Conservation (phyloP, 768 basidiomycete genomes). For the Kwoniella newhampshirensis region DNA sequence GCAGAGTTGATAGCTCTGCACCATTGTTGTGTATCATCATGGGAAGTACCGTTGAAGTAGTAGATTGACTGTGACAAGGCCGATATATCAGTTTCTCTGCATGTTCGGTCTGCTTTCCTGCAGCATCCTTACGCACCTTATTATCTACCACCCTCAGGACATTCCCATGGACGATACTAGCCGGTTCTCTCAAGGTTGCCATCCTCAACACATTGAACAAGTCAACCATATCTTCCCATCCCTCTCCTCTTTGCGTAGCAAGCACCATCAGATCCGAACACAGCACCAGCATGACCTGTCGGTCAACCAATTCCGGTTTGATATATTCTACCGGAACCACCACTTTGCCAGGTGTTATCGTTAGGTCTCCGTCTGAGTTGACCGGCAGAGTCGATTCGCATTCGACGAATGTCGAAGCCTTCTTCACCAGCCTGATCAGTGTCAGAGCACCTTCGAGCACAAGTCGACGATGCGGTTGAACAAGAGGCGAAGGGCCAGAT, state of each 20-base stretch:
- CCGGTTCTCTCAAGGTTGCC: conserved; percentile 88
- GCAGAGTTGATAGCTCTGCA: conserved; percentile 46
- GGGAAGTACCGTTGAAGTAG: conserved; percentile 38
- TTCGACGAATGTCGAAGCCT: conserved; percentile 76
- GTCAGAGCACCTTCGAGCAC: conserved; percentile 87
- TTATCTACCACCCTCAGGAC: conserved; percentile 51
- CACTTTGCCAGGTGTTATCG: conserved; percentile 62
- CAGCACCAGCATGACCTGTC: conserved; percentile 38
- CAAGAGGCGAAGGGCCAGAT: conserved; percentile 92
- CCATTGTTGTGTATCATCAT: conserved; percentile 29
- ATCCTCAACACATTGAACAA: conserved; percentile 96
- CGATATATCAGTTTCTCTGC: neutral
- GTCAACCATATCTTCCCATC: conserved; percentile 72
- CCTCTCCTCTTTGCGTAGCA: conserved; percentile 80
- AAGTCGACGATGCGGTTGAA: conserved; percentile 93
- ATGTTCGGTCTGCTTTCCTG: neutral
- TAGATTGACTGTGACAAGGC: conserved; percentile 37
- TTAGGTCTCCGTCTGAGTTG: conserved; percentile 41
- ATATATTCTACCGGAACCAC: conserved; percentile 88
- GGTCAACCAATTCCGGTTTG: conserved; percentile 70
- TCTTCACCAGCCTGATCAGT: conserved; percentile 86
- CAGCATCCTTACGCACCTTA: conserved; percentile 38
- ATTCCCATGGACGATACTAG: conserved; percentile 84
- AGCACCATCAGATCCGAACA: conserved; percentile 86
- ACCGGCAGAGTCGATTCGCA: conserved; percentile 52